Evolutionary conservation across 2,329 filamentous ascomycete species (phyloP).

Genomic region (Chrysoporthe cubensis): DNA sequence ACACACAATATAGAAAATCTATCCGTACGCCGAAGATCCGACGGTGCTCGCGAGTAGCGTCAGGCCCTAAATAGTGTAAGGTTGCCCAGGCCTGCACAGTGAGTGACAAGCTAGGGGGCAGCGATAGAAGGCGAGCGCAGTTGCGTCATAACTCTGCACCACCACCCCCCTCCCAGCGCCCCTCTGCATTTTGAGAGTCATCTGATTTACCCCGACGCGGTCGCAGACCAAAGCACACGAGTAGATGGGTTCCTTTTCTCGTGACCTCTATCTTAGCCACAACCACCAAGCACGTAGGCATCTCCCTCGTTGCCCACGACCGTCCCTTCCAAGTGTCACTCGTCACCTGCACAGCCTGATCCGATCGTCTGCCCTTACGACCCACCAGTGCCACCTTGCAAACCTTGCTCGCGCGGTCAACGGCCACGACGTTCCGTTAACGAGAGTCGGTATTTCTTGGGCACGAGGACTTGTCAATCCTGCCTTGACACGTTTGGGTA

Average conservation of each 20-base stretch:
- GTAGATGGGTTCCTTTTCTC: neutral
- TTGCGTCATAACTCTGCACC: conserved; percentile 5
- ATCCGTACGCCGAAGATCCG: neutral
- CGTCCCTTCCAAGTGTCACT: neutral
- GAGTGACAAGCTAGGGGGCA: no score
- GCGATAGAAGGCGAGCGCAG: neutral
- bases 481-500: neutral
- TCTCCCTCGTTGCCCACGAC: neutral
- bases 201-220: neutral
- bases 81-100: no score
- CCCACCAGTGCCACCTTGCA: no score
- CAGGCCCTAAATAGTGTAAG: neutral
- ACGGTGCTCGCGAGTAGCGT: neutral
- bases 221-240: neutral
- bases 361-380: neutral
- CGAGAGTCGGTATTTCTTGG: neutral
- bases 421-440: neutral
- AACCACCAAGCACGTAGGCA: neutral
- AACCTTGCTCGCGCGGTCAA: neutral
- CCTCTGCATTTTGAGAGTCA: neutral
- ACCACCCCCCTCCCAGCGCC: neutral
- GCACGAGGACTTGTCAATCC: conserved; percentile 1
- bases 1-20: neutral
- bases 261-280: neutral
- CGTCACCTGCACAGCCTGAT: neutral